Base-by-base conservation (phyloP, 331 rosid genomes). In the Prunus yedoensis region DNA sequence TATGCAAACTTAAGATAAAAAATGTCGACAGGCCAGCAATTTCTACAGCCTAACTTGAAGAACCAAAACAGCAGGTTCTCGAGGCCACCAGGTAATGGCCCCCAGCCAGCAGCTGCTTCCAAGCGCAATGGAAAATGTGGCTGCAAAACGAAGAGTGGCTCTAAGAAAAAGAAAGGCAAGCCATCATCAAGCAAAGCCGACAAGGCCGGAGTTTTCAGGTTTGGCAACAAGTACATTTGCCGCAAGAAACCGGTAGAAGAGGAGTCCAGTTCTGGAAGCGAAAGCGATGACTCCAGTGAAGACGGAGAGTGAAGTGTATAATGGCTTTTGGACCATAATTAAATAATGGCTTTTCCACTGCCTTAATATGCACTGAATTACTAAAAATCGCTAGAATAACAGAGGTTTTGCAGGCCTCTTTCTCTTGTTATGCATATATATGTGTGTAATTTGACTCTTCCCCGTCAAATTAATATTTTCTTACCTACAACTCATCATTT, bases 181-280 rank as follows among this genome's bases (percentile, higher is more conserved):
- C 58, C 23, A 41, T 5, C 8, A 23, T 23, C 25, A 23, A 64
- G 69, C 68, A 64, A 64, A 64, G 68, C 69, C 7, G 49, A 64
- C 50, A 64, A 17, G 23, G 69, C 49, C 10, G 69, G 69, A 64
- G 49, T 64, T 64, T 64, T 64, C 27, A 25, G 69, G 15, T 64
- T 64, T 64, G 69, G 69, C 23, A 64, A 64, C 18, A 64, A 64
- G 69, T 35, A 64, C 13, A 64, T 35, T 16, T 16, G 69, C 50
- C 49, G 47, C 20, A 64, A 64, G 69, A 64, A 38, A 18, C 69
- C 1, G 3, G 13, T 8, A n/a, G 69, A 64, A 32, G 69, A 64
- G 7, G 69, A 64, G 11, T 64, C 69, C 69, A 64, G 43, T 35
- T 5, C 25, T 41, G 69, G 38, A 32, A 47, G 38, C 16, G 69